Conservation (phyloP, 2,329 filamentous ascomycete species). For the Botrytis galanthina region DNA sequence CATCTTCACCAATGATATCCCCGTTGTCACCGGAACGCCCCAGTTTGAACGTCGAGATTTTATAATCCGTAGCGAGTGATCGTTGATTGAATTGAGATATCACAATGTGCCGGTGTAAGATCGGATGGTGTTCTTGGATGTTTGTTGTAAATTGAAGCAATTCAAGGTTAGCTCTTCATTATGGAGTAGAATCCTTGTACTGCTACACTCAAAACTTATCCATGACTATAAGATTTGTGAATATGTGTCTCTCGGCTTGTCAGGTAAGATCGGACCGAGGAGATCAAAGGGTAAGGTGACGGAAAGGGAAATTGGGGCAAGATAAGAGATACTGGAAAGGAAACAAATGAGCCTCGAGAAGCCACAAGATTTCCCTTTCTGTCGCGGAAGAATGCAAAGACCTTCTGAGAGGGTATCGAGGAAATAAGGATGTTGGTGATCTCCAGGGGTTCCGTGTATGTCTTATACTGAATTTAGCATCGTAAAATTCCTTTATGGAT, state of each 20-base stretch:
- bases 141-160: constrained; percentile 7
- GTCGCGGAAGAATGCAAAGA: not conserved
- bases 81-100: not conserved
- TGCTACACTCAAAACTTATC: constrained; percentile 9
- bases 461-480: constrained; percentile 4
- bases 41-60: constrained; percentile 9
- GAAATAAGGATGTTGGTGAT: not conserved
- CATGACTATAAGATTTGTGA: constrained; percentile 6
- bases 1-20: constrained; percentile 4
- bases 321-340: constrained; percentile 18
- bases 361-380: constrained; percentile 14
- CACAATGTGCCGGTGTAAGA: not conserved
- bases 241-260: constrained; percentile 8
- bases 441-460: constrained; percentile 10
- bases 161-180: constrained; percentile 7
- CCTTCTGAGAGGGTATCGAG: not conserved
- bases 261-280: constrained; percentile 18
- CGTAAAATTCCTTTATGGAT: constrained; percentile 11
- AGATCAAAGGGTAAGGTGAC: not conserved
- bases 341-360: constrained; percentile 5
- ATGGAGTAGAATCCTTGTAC: constrained; percentile 14
- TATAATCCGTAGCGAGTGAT: constrained; percentile 2
- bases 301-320: constrained; percentile 6
- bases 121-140: not conserved
- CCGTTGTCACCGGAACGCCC: not conserved